phyloP scores from a whole-genome alignment of 129 eudicot genomes.

The Apium graveolens region DNA sequence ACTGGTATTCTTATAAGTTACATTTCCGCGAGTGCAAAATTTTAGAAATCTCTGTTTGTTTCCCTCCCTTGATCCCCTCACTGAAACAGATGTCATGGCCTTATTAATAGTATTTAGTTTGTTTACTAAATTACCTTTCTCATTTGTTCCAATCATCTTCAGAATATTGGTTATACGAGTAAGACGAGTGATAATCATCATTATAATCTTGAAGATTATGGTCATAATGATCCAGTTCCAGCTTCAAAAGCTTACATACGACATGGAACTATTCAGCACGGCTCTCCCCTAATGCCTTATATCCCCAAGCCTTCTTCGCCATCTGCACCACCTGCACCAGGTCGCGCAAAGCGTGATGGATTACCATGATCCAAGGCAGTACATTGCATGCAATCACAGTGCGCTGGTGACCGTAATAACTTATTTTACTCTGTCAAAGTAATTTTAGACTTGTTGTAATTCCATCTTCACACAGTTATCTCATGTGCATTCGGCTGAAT shows the following conservation, averaged over 20 bases:
- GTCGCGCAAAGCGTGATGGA: slow-evolving; percentile 22
- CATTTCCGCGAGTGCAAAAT: neutral
- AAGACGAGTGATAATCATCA: slow-evolving; percentile 10
- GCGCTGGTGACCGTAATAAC: neutral
- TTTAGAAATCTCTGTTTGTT: neutral
- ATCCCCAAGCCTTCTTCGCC: slow-evolving; percentile 53
- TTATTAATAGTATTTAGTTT: neutral
- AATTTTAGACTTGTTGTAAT: neutral
- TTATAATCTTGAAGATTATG: slow-evolving; percentile 46
- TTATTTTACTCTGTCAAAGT: neutral
- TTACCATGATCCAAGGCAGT: slow-evolving; percentile 14
- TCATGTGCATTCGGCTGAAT: neutral
- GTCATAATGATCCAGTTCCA: slow-evolving; percentile 57
- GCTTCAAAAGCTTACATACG: slow-evolving; percentile 52
- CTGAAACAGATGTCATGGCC: neutral
- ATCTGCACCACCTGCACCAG: slow-evolving; percentile 27
- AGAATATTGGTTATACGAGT: slow-evolving; percentile 20
- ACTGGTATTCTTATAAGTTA: neutral
- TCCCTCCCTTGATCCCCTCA: neutral
- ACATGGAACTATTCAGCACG: slow-evolving; percentile 72
- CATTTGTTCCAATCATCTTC: neutral
- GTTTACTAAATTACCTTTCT: neutral
- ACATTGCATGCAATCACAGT: neutral
- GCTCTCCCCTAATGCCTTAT: slow-evolving; percentile 74
- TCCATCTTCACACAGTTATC: slow-evolving; percentile 8